Evolutionary conservation across 768 basidiomycete genomes (phyloP).

Genomic region (Suillus decipiens): DNA sequence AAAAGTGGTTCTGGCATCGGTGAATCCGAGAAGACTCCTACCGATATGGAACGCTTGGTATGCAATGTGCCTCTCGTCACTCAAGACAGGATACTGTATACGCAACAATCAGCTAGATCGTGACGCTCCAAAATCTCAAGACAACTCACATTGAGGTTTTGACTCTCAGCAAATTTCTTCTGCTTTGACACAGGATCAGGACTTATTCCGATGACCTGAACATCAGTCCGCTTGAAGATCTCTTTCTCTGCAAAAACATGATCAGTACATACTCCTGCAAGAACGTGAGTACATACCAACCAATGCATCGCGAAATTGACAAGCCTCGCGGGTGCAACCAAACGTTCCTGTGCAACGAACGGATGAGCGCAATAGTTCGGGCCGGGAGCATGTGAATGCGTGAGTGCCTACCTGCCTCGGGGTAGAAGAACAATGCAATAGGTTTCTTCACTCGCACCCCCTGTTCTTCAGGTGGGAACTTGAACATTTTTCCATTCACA

Average conservation of each 20-base stretch:
- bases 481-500: conserved; percentile 60
- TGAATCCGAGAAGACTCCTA: conserved; percentile 66
- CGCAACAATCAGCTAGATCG: not conserved
- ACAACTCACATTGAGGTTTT: conserved; percentile 59
- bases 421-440: conserved; percentile 78
- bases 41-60: conserved; percentile 67
- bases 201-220: conserved; percentile 74
- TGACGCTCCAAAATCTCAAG: not conserved
- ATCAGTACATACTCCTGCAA: conserved; percentile 1
- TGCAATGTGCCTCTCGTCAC: conserved; percentile 63
- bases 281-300: conserved; percentile 44
- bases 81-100: conserved; percentile 73
- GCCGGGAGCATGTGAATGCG: conserved; percentile 13
- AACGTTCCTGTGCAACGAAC: conserved; percentile 50
- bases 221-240: conserved; percentile 61
- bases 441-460: conserved; percentile 45
- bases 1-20: conserved; percentile 68
- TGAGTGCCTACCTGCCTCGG: conserved; percentile 53
- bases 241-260: conserved; percentile 51
- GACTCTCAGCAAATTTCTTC: conserved; percentile 70
- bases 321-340: conserved; percentile 83
- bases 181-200: conserved; percentile 72
- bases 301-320: conserved; percentile 79
- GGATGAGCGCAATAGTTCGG: not conserved
- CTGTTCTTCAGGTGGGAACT: conserved; percentile 57